These are phyloP conservation scores for Fusarium protoensiforme DNA, from an alignment of 2,329 filamentous ascomycete genomes.

Conservation along the genomic window DNA sequence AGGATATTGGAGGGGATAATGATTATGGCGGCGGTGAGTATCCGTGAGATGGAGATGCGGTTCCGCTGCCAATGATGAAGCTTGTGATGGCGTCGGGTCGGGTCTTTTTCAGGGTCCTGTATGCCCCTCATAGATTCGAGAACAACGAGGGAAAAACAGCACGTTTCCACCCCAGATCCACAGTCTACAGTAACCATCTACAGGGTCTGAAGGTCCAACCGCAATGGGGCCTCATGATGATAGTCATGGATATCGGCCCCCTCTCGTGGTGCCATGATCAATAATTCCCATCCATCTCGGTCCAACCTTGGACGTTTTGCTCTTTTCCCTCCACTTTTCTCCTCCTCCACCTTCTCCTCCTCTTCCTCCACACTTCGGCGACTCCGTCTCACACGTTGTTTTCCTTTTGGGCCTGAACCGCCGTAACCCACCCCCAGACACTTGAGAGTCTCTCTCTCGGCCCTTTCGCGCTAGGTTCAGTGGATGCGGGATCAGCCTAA, in stretches of 20 bases:
- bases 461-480: background rate
- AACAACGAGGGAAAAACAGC: constrained; percentile 3
- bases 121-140: background rate
- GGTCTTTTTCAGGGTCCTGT: constrained; percentile 26
- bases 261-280: constrained; percentile 14
- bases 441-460: constrained; percentile 12
- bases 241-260: background rate
- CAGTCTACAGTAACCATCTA: background rate
- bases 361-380: constrained; percentile 27
- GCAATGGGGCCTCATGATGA: background rate
- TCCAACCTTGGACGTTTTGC: background rate
- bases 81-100: background rate
- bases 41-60: constrained; percentile 1
- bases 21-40: background rate
- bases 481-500: constrained; percentile 29
- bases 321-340: constrained; percentile 2
- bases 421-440: constrained; percentile 7
- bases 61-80: background rate
- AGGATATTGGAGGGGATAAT: background rate
- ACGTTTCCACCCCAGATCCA: constrained; percentile 35
- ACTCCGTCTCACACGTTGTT: constrained; percentile 28
- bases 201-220: background rate
- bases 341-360: background rate
- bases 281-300: background rate
- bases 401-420: background rate